Percentiles rank a stretch among this genome's conserved stretches.
Conservation (phyloP, 2,329 filamentous ascomycete species). For the Penicillium sp. region DNA sequence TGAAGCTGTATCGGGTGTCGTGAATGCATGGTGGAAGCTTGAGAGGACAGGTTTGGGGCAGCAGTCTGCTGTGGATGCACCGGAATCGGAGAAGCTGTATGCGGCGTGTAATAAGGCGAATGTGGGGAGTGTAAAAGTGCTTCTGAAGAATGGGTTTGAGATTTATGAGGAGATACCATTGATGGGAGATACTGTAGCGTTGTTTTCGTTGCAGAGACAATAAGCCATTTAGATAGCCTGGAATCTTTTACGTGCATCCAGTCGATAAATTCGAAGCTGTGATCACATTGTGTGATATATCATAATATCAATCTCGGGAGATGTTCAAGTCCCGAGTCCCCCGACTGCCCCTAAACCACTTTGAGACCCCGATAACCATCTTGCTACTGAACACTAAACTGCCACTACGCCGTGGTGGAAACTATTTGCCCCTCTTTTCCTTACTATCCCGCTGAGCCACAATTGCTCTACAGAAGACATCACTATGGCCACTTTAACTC, state of each 20-base stretch:
- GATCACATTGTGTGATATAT: too few relatives aligned
- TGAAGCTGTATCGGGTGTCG: constrained; percentile 23
- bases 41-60: constrained; percentile 1
- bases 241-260: background rate
- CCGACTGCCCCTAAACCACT: background rate
- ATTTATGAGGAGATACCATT: constrained; percentile 10
- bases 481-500: constrained; percentile 12
- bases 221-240: background rate
- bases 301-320: background rate
- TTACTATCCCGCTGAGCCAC: too few relatives aligned
- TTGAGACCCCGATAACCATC: background rate
- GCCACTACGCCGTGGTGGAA: too few relatives aligned
- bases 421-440: too few relatives aligned
- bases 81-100: constrained; percentile 15
- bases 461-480: background rate
- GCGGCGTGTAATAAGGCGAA: constrained; percentile 20
- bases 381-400: background rate
- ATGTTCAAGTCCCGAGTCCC: background rate
- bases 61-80: background rate
- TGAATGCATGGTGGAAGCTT: constrained; percentile 27
- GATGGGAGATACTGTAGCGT: constrained; percentile 18
- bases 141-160: constrained; percentile 18
- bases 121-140: constrained; percentile 20
- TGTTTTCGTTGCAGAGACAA: constrained; percentile 11
- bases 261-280: background rate